phyloP scores from a whole-genome alignment of 1,284 basidiomycete genomes.

The Violaceomyces palustris region DNA sequence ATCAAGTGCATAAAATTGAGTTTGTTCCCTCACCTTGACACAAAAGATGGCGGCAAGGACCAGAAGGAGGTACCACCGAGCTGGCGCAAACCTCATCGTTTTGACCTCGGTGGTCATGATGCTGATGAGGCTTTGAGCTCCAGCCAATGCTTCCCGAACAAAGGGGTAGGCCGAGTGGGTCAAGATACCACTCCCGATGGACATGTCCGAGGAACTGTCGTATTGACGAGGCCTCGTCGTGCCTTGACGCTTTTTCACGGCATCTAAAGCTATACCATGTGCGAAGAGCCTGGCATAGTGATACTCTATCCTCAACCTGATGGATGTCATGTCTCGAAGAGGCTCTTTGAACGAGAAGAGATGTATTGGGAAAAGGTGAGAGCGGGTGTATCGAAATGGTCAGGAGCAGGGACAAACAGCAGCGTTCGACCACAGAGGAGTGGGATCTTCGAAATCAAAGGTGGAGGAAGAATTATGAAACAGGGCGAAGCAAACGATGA shows the following conservation, averaged over 20 bases:
- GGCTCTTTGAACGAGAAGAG: too few species aligned
- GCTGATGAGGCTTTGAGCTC: conserved; percentile 31
- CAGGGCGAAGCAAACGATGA: too few species aligned
- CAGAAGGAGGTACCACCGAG: conserved; percentile 32
- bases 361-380: neutral
- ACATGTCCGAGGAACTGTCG: conserved; percentile 22
- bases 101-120: conserved; percentile 31
- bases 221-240: conserved; percentile 16
- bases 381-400: neutral
- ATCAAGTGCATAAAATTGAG: too few species aligned
- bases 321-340: conserved; percentile 29
- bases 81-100: conserved; percentile 35
- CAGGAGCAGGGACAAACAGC: too few species aligned
- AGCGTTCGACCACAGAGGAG: too few species aligned
- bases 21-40: too few species aligned
- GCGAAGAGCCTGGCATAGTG: conserved; percentile 33
- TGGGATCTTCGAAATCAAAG: too few species aligned
- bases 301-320: conserved; percentile 29
- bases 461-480: neutral
- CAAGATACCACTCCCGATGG: conserved; percentile 14
- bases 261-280: conserved; percentile 31
- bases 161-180: conserved; percentile 34
- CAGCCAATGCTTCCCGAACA: conserved; percentile 31
- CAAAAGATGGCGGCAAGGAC: conserved; percentile 35
- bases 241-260: conserved; percentile 24